These are phyloP conservation scores for Aspergillus panamensis DNA, from an alignment of 495 filamentous ascomycete genomes.

Conservation along the genomic window DNA sequence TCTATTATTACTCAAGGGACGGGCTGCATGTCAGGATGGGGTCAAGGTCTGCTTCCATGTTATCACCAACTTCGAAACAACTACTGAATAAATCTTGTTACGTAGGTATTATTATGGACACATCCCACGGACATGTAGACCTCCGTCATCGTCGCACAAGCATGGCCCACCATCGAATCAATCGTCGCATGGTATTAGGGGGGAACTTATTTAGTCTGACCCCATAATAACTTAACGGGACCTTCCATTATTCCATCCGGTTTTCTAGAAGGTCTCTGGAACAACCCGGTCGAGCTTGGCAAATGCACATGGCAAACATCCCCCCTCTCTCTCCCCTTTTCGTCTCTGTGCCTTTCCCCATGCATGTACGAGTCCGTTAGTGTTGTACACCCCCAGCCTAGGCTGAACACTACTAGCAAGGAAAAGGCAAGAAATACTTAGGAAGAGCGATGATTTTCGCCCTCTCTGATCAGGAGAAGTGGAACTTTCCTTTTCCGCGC, in stretches of 20 bases:
- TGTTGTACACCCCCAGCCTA: slow-evolving; percentile 16
- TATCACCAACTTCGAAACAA: too few species aligned
- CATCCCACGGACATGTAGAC: slow-evolving; percentile 14
- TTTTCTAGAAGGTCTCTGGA: slow-evolving; percentile 44
- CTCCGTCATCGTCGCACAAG: slow-evolving; percentile 10
- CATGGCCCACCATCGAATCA: too few species aligned
- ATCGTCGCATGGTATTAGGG: slow-evolving; percentile 14
- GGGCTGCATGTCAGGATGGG: too few species aligned
- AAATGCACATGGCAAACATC: neutral
- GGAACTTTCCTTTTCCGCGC: too few species aligned
- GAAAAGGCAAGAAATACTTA: neutral
- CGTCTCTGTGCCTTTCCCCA: neutral
- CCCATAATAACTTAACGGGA: neutral
- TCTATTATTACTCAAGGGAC: too few species aligned
- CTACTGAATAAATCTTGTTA: too few species aligned
- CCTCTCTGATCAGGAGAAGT: too few species aligned
- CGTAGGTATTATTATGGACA: slow-evolving; percentile 4
- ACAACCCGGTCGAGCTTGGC: slow-evolving; percentile 31
- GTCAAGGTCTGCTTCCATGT: too few species aligned
- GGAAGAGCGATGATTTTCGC: too few species aligned
- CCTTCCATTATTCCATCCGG: slow-evolving; percentile 33
- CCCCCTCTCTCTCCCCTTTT: neutral
- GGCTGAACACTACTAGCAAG: slow-evolving; percentile 4
- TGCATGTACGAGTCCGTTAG: slow-evolving; percentile 26
- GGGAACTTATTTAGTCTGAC: slow-evolving; percentile 10